Evolutionary conservation across 352 stramenopile species (phyloP), one percentile per base, ranked within the genome.

Genomic region (Globisporangium spinosum): DNA sequence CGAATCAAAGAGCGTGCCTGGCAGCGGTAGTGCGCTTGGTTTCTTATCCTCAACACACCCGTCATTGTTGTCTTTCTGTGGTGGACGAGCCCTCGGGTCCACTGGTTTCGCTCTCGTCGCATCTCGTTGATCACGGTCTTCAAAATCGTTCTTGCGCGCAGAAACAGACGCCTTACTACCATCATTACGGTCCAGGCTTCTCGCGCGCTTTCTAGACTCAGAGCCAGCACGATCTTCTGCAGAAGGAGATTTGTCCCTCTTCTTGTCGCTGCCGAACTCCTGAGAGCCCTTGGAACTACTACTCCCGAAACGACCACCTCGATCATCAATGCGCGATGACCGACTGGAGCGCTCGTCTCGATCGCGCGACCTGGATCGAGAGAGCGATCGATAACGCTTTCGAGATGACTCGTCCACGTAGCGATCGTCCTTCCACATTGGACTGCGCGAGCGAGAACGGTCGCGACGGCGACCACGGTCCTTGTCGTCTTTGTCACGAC

Each of bases 361-460:
- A 20, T 72, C 64, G n/a, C 63, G 55, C 7, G 62, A 72, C 29
- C 60, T 54, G 22, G 66, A 71, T 8, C 62, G 53, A 40, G 62
- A 70, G 32, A 54, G 56, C 20, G 67, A 70, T 1, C 62, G 35
- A 49, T 68, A 65, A 2, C 45, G 53, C 35, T 62, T 58, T 38
- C 65, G n/a, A 17, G 62, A 64, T 15, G 54, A 10, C 8, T 25
- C 54, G 32, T 62, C 3, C 38, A 56, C 23, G 35, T 77, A 74
- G 62, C 51, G 62, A 22, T 83, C 70, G 55, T n/a, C 70, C 27
- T 70, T 68, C 8, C 62, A 51, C 61, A 66, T 70, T 0, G 75
- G 69, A 68, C 75, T 83, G 15, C 71, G 72, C 1, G 75, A 82
- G n/a, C 62, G 67, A 53, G 27, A 64, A 20, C 72, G 71, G 43